Evolutionary conservation across 2,329 filamentous ascomycete genomes (phyloP).

Genomic region (Colletotrichum brevisporum): DNA sequence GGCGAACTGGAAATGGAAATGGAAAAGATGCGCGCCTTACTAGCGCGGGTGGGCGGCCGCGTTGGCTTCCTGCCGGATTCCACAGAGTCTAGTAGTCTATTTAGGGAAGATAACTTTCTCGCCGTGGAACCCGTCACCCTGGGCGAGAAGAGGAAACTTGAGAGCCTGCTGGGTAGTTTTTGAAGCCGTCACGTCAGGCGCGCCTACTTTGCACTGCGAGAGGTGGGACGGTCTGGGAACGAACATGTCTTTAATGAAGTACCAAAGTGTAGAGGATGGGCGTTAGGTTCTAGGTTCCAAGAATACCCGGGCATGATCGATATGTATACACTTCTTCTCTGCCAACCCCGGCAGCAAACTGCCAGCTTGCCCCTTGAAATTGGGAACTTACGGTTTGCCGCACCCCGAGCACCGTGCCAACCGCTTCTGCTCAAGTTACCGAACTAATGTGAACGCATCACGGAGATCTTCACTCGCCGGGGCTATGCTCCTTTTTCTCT

Average conservation of each 20-base stretch:
- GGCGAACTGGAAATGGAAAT: constrained; percentile 77
- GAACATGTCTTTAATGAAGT: neutral
- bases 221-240: neutral
- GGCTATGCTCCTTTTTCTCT: constrained; percentile 53
- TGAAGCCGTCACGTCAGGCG: constrained; percentile 38
- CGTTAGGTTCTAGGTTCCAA: constrained; percentile 33
- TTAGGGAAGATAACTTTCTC: constrained; percentile 43
- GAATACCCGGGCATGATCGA: constrained; percentile 24
- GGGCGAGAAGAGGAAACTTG: constrained; percentile 59
- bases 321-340: neutral
- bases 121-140: constrained; percentile 53
- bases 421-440: too few species aligned
- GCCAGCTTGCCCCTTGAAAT: neutral
- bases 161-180: constrained; percentile 55
- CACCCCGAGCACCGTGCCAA: too few species aligned
- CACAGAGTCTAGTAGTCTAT: constrained; percentile 32
- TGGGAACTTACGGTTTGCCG: too few species aligned
- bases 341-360: too few species aligned
- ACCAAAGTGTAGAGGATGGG: neutral
- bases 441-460: neutral
- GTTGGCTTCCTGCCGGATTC: constrained; percentile 57
- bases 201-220: neutral
- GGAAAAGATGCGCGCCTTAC: constrained; percentile 74
- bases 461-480: constrained; percentile 31
- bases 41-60: constrained; percentile 70